phyloP scores from a whole-genome alignment of 2,329 filamentous ascomycete genomes.

The Monilinia fructicola region DNA sequence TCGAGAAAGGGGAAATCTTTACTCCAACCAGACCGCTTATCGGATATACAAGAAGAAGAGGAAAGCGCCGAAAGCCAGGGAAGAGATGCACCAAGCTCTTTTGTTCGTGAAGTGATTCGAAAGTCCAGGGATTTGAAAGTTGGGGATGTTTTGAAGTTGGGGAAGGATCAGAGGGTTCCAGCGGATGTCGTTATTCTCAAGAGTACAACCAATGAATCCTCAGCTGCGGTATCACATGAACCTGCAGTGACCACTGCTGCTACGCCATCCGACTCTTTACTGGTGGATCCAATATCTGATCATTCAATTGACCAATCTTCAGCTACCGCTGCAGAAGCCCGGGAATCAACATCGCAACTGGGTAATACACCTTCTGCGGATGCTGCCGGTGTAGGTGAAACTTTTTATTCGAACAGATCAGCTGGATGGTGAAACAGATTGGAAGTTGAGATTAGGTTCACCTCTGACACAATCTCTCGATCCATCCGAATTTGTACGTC shows the following conservation, averaged over 20 bases:
- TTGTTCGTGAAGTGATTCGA: slow-evolving; percentile 67
- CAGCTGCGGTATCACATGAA: slow-evolving; percentile 31
- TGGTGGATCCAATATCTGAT: slow-evolving; percentile 39
- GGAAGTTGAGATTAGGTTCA: slow-evolving; percentile 90
- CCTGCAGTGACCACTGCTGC: slow-evolving; percentile 3
- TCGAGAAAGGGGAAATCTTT: slow-evolving; percentile 43
- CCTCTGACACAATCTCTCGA: slow-evolving; percentile 79
- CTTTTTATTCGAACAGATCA: slow-evolving; percentile 98
- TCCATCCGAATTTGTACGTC: slow-evolving; percentile 66
- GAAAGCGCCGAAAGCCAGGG: slow-evolving; percentile 51
- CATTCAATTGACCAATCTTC: slow-evolving; percentile 34
- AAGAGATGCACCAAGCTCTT: slow-evolving; percentile 47
- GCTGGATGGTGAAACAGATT: slow-evolving; percentile 95
- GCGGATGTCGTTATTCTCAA: slow-evolving; percentile 93
- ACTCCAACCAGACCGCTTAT: slow-evolving; percentile 49
- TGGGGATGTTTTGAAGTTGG: slow-evolving; percentile 90
- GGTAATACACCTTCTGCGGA: slow-evolving; percentile 38
- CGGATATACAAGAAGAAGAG: slow-evolving; percentile 70
- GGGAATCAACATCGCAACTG: slow-evolving; percentile 33
- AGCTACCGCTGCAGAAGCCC: slow-evolving; percentile 30
- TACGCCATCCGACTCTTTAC: slow-evolving; percentile 29
- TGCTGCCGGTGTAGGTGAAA: slow-evolving; percentile 61
- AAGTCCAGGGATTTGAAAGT: slow-evolving; percentile 88
- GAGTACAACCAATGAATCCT: slow-evolving; percentile 63
- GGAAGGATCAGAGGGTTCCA: slow-evolving; percentile 88